Evolutionary conservation across 331 rosid species (phyloP).

Genomic region (Quercus phellos): DNA sequence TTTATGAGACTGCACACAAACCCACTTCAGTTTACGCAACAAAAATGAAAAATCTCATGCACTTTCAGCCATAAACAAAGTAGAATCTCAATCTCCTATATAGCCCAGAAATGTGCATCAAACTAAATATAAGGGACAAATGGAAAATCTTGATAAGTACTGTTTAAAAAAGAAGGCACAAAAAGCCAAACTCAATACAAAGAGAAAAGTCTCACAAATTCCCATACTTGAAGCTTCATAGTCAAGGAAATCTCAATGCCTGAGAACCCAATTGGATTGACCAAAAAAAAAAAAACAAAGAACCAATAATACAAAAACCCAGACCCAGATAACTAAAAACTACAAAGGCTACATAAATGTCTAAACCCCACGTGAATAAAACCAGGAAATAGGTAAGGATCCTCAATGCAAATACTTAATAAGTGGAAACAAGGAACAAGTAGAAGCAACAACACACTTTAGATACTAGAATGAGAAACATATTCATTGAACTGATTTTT

Average conservation of each 20-base stretch:
- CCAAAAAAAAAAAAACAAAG: not conserved
- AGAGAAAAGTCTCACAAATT: conserved; percentile 10
- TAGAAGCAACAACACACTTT: conserved; percentile 32
- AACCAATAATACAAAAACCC: conserved; percentile 9
- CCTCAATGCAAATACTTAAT: conserved; percentile 30
- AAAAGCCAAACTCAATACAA: conserved; percentile 18
- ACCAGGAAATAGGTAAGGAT: conserved; percentile 24
- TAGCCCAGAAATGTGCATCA: not conserved
- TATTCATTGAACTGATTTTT: not conserved
- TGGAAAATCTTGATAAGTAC: conserved; percentile 19
- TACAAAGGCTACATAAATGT: conserved; percentile 13
- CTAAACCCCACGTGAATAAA: conserved; percentile 40
- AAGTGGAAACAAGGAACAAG: conserved; percentile 28
- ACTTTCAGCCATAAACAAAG: conserved; percentile 1
- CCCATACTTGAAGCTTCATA: conserved; percentile 13
- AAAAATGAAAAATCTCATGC: not conserved
- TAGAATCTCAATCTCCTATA: conserved; percentile 16
- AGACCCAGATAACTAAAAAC: conserved; percentile 17
- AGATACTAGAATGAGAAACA: conserved; percentile 28
- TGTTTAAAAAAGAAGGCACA: conserved; percentile 6
- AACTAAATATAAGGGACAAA: conserved; percentile 2
- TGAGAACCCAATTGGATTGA: conserved; percentile 6
- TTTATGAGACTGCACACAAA: conserved; percentile 19
- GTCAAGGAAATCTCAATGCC: conserved; percentile 14
- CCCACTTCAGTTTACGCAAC: conserved; percentile 32